Base-by-base conservation (phyloP, 1,284 basidiomycete genomes). In the Moniliophthora roreri region DNA sequence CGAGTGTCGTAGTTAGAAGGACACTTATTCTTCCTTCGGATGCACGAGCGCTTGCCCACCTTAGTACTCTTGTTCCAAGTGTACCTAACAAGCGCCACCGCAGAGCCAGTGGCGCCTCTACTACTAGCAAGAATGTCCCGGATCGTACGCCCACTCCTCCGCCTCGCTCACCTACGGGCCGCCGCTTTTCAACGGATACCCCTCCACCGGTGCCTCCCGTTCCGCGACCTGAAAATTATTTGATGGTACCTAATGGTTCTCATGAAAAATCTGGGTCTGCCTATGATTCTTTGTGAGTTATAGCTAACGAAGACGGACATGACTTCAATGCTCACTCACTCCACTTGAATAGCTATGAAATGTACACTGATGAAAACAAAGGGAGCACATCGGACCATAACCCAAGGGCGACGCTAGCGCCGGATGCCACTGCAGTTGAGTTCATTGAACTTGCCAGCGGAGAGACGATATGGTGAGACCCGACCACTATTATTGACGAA, bases 121-220 rank as follows among this genome's bases (percentile, higher is more conserved):
- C 69, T 28, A 86, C 84, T 2, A 79, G 70, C 60, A 82, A 83
- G 50, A 90, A 89, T 28, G 74, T 91, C 20, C 85, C 88, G 60
- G 89, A 91, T 60, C 85, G 89, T 50, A 85, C 74, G n/a, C 89
- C 89, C 16, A 92, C 89, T 1, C 89, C 89, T 21, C 88, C 88
- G 16, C 89, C 89, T 32, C 81, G 86, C n/a, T 70, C 78, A 4
- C 69, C 76, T 32, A 72, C 75, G 28, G 66, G 69, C 24, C 78
- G 79, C 58, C 80, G 87, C 35, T 87, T 89, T 68, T 90, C 88
- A 16, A 66, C 66, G 58, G 73, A 75, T 60, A 71, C 71, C 40
- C 78, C 84, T 3, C 90, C 89, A 24, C 89, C 90, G 11, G 76
- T 92, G 34, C 89, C 90, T 3, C 79, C 79, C 49, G 67, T 79